Evolutionary conservation across 257 asterid genomes (phyloP).

Genomic region (Salvia rosmarinus): DNA sequence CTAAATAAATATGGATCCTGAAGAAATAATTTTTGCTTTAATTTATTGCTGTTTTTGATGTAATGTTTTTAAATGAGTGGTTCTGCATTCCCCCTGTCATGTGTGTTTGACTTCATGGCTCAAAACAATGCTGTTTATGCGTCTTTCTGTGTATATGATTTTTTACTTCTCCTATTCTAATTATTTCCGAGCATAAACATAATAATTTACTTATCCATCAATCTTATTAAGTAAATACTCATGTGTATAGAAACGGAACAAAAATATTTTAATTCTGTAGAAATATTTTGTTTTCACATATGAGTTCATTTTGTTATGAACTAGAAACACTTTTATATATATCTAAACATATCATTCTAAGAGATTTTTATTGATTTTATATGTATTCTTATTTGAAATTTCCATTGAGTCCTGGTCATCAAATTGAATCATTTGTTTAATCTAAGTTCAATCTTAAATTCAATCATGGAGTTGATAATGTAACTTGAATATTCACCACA

Average conservation of each 20-base stretch:
- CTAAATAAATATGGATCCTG: background rate
- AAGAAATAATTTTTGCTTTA: background rate
- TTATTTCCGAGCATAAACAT: background rate
- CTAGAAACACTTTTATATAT: background rate
- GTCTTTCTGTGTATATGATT: background rate
- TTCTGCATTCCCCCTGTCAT: background rate
- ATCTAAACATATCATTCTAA: background rate
- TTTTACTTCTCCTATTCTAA: background rate
- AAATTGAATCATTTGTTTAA: background rate
- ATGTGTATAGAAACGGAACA: too few species aligned
- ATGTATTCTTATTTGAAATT: background rate
- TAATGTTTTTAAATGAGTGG: background rate
- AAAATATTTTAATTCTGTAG: background rate
- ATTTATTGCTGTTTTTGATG: background rate
- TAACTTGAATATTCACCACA: background rate
- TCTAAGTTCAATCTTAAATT: background rate
- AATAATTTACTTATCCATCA: background rate
- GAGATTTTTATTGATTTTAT: background rate
- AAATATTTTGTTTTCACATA: background rate
- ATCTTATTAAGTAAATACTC: too few species aligned
- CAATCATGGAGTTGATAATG: background rate
- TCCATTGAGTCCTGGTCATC: background rate
- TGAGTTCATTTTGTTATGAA: slow-evolving; percentile 8
- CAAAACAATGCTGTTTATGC: background rate
- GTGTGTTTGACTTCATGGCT: too few species aligned